These are phyloP conservation scores for Mercurialis annua DNA, from an alignment of 345 rosid species.

Conservation along the genomic window DNA sequence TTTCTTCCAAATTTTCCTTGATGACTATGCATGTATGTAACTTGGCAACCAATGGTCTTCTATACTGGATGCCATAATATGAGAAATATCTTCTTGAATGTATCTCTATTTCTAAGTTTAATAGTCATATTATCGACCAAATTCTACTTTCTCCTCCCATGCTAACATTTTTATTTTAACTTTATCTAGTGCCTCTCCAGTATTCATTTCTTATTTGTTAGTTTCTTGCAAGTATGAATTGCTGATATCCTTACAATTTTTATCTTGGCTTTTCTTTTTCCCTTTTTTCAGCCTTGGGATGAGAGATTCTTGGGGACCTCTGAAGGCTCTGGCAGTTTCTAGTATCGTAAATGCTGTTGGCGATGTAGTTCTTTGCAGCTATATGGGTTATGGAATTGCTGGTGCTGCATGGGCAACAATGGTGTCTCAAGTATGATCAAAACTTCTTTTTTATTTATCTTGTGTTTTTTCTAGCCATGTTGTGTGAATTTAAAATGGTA, in stretches of 20 bases:
- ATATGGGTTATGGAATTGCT: conserved; percentile 77
- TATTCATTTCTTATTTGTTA: neutral
- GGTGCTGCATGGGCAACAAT: conserved; percentile 99
- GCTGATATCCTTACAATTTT: neutral
- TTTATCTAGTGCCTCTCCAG: neutral
- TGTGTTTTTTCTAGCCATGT: neutral
- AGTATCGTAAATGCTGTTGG: conserved; percentile 72
- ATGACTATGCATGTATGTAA: neutral
- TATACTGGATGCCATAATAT: neutral
- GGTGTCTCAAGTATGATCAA: conserved; percentile 71
- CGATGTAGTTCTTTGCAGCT: conserved; percentile 66
- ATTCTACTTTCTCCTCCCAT: neutral
- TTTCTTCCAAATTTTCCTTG: neutral
- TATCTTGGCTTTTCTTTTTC: neutral
- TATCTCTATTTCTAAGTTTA: neutral
- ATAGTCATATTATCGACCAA: neutral
- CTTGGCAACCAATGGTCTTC: neutral
- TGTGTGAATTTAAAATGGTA: neutral
- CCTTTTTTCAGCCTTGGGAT: conserved; percentile 73
- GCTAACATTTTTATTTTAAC: neutral
- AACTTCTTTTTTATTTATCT: neutral
- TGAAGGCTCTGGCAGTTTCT: conserved; percentile 79
- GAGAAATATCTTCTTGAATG: neutral
- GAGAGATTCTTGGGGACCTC: conserved; percentile 98
- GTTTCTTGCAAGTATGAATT: neutral